A percentile compares a stretch with the other conserved stretches of the same genome.
These are phyloP conservation scores for Neurospora sp. DNA, from an alignment of 2,329 filamentous ascomycete genomes.

Conservation along the genomic window DNA sequence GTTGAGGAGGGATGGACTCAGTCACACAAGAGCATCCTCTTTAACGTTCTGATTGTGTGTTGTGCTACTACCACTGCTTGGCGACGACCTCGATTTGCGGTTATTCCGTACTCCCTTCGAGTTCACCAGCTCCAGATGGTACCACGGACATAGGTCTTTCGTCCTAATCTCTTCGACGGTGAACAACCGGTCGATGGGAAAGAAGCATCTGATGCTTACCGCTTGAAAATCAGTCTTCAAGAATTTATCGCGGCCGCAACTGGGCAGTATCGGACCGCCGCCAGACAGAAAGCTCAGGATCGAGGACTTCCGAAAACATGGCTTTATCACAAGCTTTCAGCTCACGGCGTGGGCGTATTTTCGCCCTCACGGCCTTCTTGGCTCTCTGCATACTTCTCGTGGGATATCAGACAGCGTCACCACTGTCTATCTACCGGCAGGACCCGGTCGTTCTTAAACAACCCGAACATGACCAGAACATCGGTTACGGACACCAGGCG, in stretches of 20 bases:
- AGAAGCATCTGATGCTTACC: background rate
- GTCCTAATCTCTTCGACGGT: background rate
- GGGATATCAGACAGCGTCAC: slow-evolving; percentile 7
- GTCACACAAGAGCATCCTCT: background rate
- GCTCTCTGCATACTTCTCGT: slow-evolving; percentile 12
- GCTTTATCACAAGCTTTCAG: slow-evolving; percentile 9
- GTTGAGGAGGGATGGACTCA: background rate
- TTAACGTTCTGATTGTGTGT: background rate
- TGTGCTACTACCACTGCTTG: background rate
- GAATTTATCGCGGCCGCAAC: background rate
- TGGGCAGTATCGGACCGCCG: background rate
- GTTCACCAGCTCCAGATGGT: background rate
- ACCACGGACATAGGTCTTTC: background rate
- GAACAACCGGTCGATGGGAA: background rate
- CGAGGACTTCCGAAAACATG: slow-evolving; percentile 8
- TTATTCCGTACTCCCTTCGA: background rate
- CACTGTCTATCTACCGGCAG: slow-evolving; percentile 1
- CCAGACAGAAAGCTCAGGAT: background rate
- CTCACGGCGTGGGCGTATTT: slow-evolving; percentile 11
- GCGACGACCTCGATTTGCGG: background rate
- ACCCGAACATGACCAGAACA: background rate
- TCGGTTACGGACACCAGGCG: background rate
- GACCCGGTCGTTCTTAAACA: slow-evolving; percentile 1
- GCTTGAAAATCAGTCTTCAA: background rate
- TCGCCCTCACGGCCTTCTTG: slow-evolving; percentile 11